Evolutionary conservation across 208 protist species (phyloP).

Genomic region (Trypanosoma boissoni): DNA sequence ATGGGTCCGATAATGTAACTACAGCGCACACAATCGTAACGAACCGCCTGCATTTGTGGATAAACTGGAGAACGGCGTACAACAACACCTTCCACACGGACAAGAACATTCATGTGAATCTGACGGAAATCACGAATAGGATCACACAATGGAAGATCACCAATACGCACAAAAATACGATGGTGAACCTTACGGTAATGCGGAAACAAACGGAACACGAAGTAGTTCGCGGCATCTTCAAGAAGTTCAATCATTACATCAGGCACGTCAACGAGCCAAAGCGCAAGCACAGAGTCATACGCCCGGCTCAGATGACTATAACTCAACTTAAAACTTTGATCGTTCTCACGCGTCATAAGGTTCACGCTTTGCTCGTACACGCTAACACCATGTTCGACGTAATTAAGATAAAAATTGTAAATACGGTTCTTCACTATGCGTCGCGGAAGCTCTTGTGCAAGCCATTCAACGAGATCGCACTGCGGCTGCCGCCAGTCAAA

Average conservation of each 20-base stretch:
- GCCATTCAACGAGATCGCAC: slow-evolving; percentile 85
- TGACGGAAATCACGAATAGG: slow-evolving; percentile 97
- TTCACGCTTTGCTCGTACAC: slow-evolving; percentile 84
- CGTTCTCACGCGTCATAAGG: slow-evolving; percentile 91
- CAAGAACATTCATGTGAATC: slow-evolving; percentile 97
- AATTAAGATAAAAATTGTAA: slow-evolving; percentile 92
- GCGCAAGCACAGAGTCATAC: slow-evolving; percentile 89
- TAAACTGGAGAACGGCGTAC: slow-evolving; percentile 97
- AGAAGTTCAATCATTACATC: slow-evolving; percentile 97
- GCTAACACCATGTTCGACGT: slow-evolving; percentile 67
- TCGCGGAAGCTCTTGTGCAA: slow-evolving; percentile 85
- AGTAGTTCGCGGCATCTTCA: slow-evolving; percentile 94
- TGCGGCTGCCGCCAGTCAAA: slow-evolving; percentile 90
- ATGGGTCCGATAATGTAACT: slow-evolving; percentile 91
- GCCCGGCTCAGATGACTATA: slow-evolving; percentile 92
- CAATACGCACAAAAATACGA: slow-evolving; percentile 96
- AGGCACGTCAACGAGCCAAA: slow-evolving; percentile 97
- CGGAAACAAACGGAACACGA: slow-evolving; percentile 89
- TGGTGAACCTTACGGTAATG: slow-evolving; percentile 93
- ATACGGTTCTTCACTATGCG: slow-evolving; percentile 88
- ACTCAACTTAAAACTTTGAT: slow-evolving; percentile 91
- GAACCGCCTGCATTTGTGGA: slow-evolving; percentile 97
- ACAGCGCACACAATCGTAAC: slow-evolving; percentile 97
- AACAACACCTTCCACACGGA: slow-evolving; percentile 98
- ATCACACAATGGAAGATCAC: slow-evolving; percentile 95